Conservation (phyloP, 768 basidiomycete genomes). For the Tylopilus felleus region DNA sequence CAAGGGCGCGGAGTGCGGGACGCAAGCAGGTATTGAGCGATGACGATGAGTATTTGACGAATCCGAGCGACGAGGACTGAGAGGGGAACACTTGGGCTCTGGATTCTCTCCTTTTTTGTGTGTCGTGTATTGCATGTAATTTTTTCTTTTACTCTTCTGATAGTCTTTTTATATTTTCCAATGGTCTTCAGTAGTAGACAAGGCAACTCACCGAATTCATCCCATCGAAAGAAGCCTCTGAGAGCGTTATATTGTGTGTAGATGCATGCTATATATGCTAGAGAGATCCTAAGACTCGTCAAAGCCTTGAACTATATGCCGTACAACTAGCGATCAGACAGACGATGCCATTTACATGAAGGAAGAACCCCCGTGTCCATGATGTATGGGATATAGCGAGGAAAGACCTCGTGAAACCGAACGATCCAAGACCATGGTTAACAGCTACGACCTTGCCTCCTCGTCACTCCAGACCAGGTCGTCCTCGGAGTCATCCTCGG, state of each 20-base stretch:
- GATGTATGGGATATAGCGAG: not conserved
- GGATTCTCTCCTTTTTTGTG: not conserved
- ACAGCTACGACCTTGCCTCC: slow-evolving; percentile 31
- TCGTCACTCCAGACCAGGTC: slow-evolving; percentile 54
- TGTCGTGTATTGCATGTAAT: slow-evolving; percentile 19
- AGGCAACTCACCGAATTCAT: no score
- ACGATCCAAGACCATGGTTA: not conserved
- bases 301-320: not conserved
- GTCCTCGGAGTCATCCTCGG: slow-evolving; percentile 41
- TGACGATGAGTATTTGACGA: slow-evolving; percentile 58
- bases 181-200: no score
- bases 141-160: not conserved
- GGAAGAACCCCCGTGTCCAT: not conserved
- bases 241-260: no score
- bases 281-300: not conserved
- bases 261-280: not conserved
- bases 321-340: not conserved
- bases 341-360: not conserved
- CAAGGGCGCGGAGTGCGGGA: slow-evolving; percentile 54
- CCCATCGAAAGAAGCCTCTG: no score
- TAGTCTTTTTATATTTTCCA: slow-evolving; percentile 8
- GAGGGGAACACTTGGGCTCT: slow-evolving; percentile 6
- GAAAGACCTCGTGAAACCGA: not conserved
- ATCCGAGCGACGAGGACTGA: slow-evolving; percentile 69
- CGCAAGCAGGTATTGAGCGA: slow-evolving; percentile 77